A percentile compares a stretch with the other conserved stretches of the same genome.
Evolutionary conservation across 106 monocot genomes (phyloP).

Genomic region (Dioscorea alata): DNA sequence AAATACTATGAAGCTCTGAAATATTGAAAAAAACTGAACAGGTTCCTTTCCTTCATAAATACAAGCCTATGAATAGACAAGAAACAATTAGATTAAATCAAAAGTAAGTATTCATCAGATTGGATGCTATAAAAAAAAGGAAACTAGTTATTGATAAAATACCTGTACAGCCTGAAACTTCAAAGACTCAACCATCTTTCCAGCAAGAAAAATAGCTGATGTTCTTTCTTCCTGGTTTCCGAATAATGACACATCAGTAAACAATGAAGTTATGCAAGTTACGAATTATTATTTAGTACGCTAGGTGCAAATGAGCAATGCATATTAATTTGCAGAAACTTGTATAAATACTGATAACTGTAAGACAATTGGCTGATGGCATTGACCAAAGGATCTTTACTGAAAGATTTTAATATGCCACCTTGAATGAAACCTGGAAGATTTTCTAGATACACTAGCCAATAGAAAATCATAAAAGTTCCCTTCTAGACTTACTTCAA

Average conservation of each 20-base stretch:
- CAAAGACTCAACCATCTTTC: constrained; percentile 65
- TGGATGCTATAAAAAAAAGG: no score
- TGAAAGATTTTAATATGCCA: no score
- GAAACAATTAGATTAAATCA: background rate
- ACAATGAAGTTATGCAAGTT: no score
- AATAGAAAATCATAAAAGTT: no score
- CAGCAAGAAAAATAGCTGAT: constrained; percentile 52
- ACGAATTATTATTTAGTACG: no score
- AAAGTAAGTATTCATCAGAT: background rate
- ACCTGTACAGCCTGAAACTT: constrained; percentile 79
- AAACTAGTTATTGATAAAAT: background rate
- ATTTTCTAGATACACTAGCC: no score
- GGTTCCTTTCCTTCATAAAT: constrained; percentile 94
- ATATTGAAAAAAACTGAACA: constrained; percentile 76
- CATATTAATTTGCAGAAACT: no score
- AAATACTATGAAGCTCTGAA: constrained; percentile 74
- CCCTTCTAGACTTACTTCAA: constrained; percentile 34
- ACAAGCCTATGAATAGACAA: constrained; percentile 30
- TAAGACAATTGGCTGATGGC: no score
- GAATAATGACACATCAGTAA: constrained; percentile 10
- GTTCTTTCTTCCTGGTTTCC: constrained; percentile 72
- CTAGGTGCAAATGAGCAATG: no score
- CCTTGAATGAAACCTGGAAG: no score
- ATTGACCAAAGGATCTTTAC: no score
- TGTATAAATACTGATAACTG: no score